phyloP scores from a whole-genome alignment of 345 rosid genomes.

The Eucalyptus cloeziana region DNA sequence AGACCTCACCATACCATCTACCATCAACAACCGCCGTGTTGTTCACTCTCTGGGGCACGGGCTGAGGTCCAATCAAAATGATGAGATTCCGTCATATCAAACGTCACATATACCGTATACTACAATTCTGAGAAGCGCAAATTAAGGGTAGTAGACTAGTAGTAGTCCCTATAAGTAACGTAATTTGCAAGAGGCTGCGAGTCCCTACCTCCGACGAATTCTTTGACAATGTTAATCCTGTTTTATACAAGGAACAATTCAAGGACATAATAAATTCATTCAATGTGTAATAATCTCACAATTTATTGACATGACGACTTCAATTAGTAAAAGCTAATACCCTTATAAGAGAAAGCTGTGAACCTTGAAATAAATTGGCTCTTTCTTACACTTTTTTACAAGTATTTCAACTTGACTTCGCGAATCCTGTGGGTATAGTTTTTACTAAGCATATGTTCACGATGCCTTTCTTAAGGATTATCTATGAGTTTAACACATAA shows the following conservation, averaged over 20 bases:
- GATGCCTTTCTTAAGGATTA: neutral
- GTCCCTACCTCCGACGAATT: neutral
- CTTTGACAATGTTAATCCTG: neutral
- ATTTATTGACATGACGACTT: neutral
- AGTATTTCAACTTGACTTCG: neutral
- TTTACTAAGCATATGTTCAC: neutral
- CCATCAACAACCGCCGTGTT: neutral
- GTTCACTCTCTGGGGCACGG: neutral
- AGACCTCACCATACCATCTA: no score
- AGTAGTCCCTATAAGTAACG: neutral
- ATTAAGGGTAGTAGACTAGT: no score
- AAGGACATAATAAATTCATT: neutral
- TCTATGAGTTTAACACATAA: neutral
- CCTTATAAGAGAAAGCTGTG: neutral
- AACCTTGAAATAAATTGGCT: neutral
- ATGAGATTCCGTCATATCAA: neutral
- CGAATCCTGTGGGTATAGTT: no score
- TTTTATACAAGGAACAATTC: neutral
- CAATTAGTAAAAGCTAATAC: neutral
- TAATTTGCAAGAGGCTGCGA: neutral
- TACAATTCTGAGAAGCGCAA: neutral
- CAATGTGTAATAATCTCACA: neutral
- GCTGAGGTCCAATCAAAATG: neutral
- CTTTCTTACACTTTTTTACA: neutral
- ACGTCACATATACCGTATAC: neutral